Evolutionary conservation across 768 basidiomycete genomes (phyloP), one percentile per base, ranked within the genome.

Genomic region (Cystobasidium onofrii): DNA sequence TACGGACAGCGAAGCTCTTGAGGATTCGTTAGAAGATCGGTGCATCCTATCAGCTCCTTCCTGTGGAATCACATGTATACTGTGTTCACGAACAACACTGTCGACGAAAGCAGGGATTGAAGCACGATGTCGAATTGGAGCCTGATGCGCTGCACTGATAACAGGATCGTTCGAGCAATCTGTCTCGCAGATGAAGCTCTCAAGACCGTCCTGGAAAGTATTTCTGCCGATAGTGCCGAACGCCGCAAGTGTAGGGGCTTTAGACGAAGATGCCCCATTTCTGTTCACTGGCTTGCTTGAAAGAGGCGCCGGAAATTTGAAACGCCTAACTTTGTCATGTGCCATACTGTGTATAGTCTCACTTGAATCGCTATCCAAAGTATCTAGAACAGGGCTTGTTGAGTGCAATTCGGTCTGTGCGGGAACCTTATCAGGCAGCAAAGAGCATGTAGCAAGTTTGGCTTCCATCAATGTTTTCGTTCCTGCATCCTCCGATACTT

Each of bases 161-260:
- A 20, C 20, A 3, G 46, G 18, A 3, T 3, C 4, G 46, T n/a
- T 20, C 4, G 12, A 4, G 18, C 3, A 4, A 7, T 50, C 10
- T 3, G 6, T 4, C 20, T 20, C 46, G 15, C 9, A 50, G 46
- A 20, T n/a, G 46, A 15, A 20, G 12, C n/a, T 50, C 6, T 50
- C 46, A 20, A 50, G 46, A 7, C 15, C 46, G 18, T 50, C 4
- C 18, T 20, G 15, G 34, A 64, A 27, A 2, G 65, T 67, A 52
- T 67, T 67, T 18, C 65, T 44, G 7, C 65, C 65, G 29, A 67
- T 67, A 3, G 65, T 67, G 13, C 43, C 65, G 29, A 67, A 41
- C 18, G 65, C 44, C 13, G 65, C 13, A 15, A 67, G 44, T 31
- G 50, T 43, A 18, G 65, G 65, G 20, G 46, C 46, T 50, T 15